A percentile compares a stretch with the other conserved stretches of the same genome.
Conservation (phyloP, 192 early-diverging fungal genomes). For the Coemansia sp. region DNA sequence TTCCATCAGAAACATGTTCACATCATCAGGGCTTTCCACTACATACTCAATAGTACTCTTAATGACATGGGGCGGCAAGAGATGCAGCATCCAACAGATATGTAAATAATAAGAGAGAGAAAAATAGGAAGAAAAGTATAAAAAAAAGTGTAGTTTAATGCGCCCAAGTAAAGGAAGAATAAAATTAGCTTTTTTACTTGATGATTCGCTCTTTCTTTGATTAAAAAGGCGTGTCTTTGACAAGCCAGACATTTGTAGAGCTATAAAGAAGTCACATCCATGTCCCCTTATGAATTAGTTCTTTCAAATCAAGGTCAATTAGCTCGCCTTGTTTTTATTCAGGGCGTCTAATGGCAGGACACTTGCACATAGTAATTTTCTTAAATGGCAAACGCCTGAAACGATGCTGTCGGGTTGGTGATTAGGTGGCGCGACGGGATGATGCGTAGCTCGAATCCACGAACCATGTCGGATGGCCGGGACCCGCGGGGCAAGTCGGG, state of each 20-base stretch:
- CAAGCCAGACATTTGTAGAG: neutral
- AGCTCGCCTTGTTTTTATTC: too few species aligned
- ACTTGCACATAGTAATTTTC: too few species aligned
- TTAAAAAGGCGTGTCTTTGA: too few species aligned
- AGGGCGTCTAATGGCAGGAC: too few species aligned
- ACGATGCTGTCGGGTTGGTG: conserved; percentile 9
- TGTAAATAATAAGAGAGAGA: too few species aligned
- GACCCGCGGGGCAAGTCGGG: conserved; percentile 21
- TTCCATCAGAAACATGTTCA: conserved; percentile 2
- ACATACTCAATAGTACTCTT: conserved; percentile 1
- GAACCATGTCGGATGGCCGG: conserved; percentile 43
- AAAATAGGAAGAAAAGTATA: neutral
- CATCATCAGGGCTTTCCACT: neutral
- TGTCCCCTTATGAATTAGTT: too few species aligned
- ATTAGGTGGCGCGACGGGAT: conserved; percentile 58
- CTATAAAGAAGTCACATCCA: neutral
- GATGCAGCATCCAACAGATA: too few species aligned
- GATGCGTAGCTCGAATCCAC: conserved; percentile 65
- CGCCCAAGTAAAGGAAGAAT: neutral
- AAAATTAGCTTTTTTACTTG: too few species aligned
- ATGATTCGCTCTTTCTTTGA: too few species aligned
- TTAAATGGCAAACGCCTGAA: conserved; percentile 8
- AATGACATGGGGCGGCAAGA: conserved; percentile 1
- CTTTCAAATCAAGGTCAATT: too few species aligned
- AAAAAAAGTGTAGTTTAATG: neutral